Evolutionary conservation across 139 green algal species (phyloP).

Genomic region (Auxenochlorella pyrenoidosa): DNA sequence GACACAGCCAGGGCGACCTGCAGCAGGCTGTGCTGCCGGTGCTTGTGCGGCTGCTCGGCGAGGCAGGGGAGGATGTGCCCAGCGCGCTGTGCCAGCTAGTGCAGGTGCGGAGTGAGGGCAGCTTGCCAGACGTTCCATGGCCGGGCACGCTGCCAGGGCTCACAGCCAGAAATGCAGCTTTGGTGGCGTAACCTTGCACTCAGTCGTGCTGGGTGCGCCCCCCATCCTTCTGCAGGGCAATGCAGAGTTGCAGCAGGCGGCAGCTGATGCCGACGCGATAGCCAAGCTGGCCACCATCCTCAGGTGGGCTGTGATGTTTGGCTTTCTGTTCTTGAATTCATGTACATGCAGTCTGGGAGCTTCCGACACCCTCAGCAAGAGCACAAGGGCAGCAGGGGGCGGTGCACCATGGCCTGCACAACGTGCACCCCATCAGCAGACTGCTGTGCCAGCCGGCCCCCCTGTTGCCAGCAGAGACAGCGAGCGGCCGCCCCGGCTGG

Average conservation of each 20-base stretch:
- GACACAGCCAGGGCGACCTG: constrained; percentile 18
- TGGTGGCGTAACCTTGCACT: too few relatives aligned
- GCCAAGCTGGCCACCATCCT: constrained; percentile 62
- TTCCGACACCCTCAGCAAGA: too few relatives aligned
- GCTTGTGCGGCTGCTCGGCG: constrained; percentile 69
- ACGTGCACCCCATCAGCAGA: too few relatives aligned
- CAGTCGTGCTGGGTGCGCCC: too few relatives aligned
- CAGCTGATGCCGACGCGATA: constrained; percentile 70
- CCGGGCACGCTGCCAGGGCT: constrained; percentile 23
- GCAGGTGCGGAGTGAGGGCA: too few relatives aligned
- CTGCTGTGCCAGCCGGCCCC: neutral
- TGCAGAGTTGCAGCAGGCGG: constrained; percentile 39
- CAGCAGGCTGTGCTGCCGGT: constrained; percentile 57
- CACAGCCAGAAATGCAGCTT: too few relatives aligned
- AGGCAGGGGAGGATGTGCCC: constrained; percentile 58
- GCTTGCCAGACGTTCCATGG: constrained; percentile 38
- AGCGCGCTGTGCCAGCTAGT: constrained; percentile 59
- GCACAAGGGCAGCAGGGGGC: too few relatives aligned
- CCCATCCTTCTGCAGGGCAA: neutral
- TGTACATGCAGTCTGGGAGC: too few relatives aligned
- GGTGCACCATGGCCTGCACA: too few relatives aligned
- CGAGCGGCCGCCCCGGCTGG: constrained; percentile 16
- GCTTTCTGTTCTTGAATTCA: too few relatives aligned
- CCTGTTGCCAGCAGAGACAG: neutral
- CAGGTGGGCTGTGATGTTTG: neutral